Conservation (phyloP, 108 stramenopile genomes). For the Aurantiochytrium sp. region DNA sequence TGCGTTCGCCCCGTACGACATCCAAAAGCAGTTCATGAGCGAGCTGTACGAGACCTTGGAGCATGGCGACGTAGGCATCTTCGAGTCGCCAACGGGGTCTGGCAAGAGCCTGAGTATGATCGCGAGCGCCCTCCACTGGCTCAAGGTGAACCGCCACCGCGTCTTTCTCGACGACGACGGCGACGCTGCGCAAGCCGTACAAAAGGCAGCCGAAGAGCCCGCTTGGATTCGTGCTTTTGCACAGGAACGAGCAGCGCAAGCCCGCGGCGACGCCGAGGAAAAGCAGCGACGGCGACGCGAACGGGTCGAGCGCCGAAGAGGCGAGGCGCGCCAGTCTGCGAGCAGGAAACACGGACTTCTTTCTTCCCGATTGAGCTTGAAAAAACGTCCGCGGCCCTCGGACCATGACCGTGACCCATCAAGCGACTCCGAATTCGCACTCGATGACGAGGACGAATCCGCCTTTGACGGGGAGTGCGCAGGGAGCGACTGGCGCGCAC, state of each 20-base stretch:
- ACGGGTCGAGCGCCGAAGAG: background rate
- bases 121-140: conserved; percentile 48
- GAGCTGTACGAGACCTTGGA: conserved; percentile 35
- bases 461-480: no score
- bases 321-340: background rate
- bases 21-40: conserved; percentile 37
- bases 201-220: background rate
- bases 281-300: background rate
- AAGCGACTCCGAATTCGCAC: background rate
- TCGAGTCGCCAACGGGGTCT: conserved; percentile 52
- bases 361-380: background rate
- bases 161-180: conserved; percentile 12
- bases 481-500: no score
- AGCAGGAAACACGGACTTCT: background rate
- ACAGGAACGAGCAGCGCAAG: background rate
- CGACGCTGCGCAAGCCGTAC: background rate
- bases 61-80: conserved; percentile 33
- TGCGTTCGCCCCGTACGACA: conserved; percentile 40
- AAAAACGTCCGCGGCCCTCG: background rate
- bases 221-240: background rate
- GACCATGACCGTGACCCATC: background rate
- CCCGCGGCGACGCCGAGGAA: background rate
- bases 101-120: conserved; percentile 50
- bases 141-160: background rate
- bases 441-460: background rate